phyloP scores from a whole-genome alignment of 169 alveolate species.

The Plasmodium gonderi region DNA sequence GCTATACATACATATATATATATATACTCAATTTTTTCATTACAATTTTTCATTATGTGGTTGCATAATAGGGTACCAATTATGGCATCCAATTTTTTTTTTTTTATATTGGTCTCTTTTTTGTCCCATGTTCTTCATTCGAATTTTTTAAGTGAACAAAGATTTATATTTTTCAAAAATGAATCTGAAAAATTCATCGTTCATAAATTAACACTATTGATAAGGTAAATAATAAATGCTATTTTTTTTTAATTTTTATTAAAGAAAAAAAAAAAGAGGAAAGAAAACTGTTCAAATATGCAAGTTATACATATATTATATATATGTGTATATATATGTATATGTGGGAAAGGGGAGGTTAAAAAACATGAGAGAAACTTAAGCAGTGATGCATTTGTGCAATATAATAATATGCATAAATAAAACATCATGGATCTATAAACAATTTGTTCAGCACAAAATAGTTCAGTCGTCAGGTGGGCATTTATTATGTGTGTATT shows the following conservation, averaged over 20 bases:
- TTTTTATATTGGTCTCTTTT: background rate
- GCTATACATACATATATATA: background rate
- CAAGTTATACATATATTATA: background rate
- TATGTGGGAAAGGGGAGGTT: background rate
- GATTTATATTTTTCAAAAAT: conserved; percentile 8
- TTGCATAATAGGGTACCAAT: background rate
- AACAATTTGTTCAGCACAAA: background rate
- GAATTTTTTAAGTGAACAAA: background rate
- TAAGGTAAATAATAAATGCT: background rate
- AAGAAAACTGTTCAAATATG: conserved; percentile 8
- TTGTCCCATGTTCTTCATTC: background rate
- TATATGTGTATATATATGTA: too few relatives aligned
- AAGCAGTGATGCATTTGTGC: background rate
- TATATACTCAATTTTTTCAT: too few relatives aligned
- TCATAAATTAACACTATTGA: conserved; percentile 21
- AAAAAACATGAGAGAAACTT: background rate
- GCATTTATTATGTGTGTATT: too few relatives aligned
- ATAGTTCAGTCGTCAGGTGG: background rate
- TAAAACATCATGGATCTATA: too few relatives aligned
- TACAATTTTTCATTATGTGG: background rate
- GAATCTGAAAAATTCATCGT: conserved; percentile 12
- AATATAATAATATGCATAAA: too few relatives aligned
- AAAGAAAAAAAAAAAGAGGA: conserved; percentile 22
- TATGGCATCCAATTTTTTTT: background rate
- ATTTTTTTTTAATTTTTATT: conserved; percentile 23